Evolutionary conservation across 768 basidiomycete species (phyloP), one percentile per base, ranked within the genome.

Genomic region (Arthromyces matolae): DNA sequence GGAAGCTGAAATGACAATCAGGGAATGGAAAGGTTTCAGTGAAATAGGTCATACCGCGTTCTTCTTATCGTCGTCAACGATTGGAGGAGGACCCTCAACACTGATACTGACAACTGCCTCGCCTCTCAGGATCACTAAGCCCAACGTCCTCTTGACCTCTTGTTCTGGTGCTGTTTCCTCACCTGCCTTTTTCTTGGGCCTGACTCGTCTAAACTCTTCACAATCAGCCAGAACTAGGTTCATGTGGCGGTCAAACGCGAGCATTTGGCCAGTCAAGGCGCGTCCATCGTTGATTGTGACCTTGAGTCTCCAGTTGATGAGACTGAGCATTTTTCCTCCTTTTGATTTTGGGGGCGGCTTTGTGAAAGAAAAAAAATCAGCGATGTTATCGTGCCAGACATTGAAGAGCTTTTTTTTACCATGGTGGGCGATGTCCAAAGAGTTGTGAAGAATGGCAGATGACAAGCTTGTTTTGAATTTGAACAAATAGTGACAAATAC

Each of bases 161-260:
- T 95, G 92, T 65, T 84, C 81, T 1, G 81, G 80, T 6, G 79
- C 81, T 4, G 81, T 78, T 64, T 85, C 89, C 70, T 83, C 84
- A 22, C 89, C 89, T 12, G 80, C 64, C 73, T 95, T 89, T 75
- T 93, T 93, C 77, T 98, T 97, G 31, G 88, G 87, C 55, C 89
- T 75, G 33, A 98, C 84, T 55, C 89, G 83, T 60, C 96, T 74
- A 65, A 98, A 99, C 70, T 99, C 96, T 69, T 99, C 96, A 63
- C 94, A 97, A 59, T 98, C 96, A 13, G 95, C 93, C 45, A 99
- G 73, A 36, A 99, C 96, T 58, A 99, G 77, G 72, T 99, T 99
- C 96, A 98, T 99, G 71, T 99, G 96, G 62, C 90, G 86, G 74
- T 99, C 96, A 66, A 97, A 99, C 43, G 96, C 96, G 66, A 99